Conservation (phyloP, 2,329 filamentous ascomycete genomes). For the Penicillium sp. region DNA sequence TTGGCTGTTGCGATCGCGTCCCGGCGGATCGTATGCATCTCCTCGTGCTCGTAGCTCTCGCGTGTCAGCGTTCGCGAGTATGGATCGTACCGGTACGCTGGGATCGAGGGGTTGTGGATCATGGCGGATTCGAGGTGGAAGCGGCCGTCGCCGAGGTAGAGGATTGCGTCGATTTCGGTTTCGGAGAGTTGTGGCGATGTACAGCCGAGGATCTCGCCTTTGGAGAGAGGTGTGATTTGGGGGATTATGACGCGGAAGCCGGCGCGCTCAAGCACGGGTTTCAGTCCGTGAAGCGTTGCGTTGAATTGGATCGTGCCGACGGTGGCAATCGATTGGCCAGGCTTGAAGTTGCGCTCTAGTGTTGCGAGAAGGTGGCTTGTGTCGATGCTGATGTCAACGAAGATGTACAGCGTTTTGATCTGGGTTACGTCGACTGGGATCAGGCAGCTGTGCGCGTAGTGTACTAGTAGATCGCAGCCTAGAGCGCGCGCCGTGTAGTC, state of each 20-base stretch:
- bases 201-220: slow-evolving; percentile 96
- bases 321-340: slow-evolving; percentile 83
- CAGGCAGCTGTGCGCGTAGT: slow-evolving; percentile 95
- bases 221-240: slow-evolving; percentile 87
- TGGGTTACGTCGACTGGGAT: slow-evolving; percentile 95
- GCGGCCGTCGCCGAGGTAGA: slow-evolving; percentile 88
- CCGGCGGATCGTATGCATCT: slow-evolving; percentile 79
- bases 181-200: slow-evolving; percentile 74
- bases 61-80: slow-evolving; percentile 89
- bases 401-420: slow-evolving; percentile 96
- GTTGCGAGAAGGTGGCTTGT: slow-evolving; percentile 82
- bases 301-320: slow-evolving; percentile 99
- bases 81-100: slow-evolving; percentile 94
- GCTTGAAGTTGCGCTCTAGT: slow-evolving; percentile 80
- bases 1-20: slow-evolving; percentile 75
- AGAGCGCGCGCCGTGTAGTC: slow-evolving; percentile 94
- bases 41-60: slow-evolving; percentile 87
- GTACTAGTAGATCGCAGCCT: slow-evolving; percentile 89
- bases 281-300: slow-evolving; percentile 86
- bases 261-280: slow-evolving; percentile 72
- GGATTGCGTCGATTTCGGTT: slow-evolving; percentile 68
- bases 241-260: slow-evolving; percentile 86
- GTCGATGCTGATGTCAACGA: slow-evolving; percentile 97
- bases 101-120: slow-evolving; percentile 92
- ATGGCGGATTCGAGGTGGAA: slow-evolving; percentile 98